Evolutionary conservation across 1,284 basidiomycete species (phyloP), one percentile per base, ranked within the genome.

Genomic region (Ceratobasidium sp.): DNA sequence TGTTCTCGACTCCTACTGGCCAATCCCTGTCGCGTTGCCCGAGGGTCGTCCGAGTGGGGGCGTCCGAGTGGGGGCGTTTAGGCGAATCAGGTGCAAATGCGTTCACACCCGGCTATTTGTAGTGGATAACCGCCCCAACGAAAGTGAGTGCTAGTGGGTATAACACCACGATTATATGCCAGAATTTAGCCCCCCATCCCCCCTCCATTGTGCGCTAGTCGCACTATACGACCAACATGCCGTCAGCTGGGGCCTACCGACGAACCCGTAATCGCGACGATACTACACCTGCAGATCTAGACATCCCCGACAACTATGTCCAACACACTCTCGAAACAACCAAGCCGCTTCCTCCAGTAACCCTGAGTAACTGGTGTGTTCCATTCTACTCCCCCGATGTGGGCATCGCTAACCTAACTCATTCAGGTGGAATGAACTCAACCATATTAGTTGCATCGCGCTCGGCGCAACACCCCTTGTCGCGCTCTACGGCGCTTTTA

Each of bases 111-210:
- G 48, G 37, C 13, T 61, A 29, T 24, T 34, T 71, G 13, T 77
- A 93, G 91, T 96, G 94, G 2, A 96, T 86, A n/a, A 27, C 31
- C 54, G 54, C 54, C 54, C 54, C 54, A 58, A 58, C 54, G 54
- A 37, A 54, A 37, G 29, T 37, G 54, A 37, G 31, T 13, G n/a
- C 37, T 31, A 6, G 27, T 14, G 13, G 16, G 24, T 58, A 58
- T 58, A 58, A 58, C 19, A 58, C 7, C 16, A 9, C n/a, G n/a
- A 27, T 31, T 54, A 31, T 24, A 54, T 49, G 48, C 48, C 48
- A 49, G 96, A 94, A 81, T 94, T 98, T 81, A 97, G 96, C 84
- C 96, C 95, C 11, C 90, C 97, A 56, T 95, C 95, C 16, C 95
- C 77, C 85, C 91, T 31, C 93, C 94, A 29, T 96, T 96, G n/a